Conservation (phyloP, 768 basidiomycete species). For the Dentipellis sp. region DNA sequence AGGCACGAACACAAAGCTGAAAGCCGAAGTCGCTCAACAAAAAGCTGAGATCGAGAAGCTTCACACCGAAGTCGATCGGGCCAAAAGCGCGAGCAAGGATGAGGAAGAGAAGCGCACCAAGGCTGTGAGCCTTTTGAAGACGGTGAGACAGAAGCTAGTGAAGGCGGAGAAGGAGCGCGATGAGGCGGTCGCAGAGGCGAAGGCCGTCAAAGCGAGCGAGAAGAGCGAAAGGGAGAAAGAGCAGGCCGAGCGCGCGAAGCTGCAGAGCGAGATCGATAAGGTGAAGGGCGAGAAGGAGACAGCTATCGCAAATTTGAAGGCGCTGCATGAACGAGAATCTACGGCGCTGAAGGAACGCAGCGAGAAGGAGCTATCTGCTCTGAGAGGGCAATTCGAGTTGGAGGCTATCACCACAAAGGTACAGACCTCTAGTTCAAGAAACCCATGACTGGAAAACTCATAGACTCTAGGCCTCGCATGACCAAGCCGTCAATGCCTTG, state of each 20-base stretch:
- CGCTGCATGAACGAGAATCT: slow-evolving; percentile 69
- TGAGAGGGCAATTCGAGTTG: slow-evolving; percentile 67
- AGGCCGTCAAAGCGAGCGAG: slow-evolving; percentile 41
- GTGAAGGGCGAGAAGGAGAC: slow-evolving; percentile 56
- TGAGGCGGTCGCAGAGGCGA: slow-evolving; percentile 55
- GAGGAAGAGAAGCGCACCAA: slow-evolving; percentile 98
- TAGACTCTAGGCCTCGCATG: slow-evolving; percentile 46
- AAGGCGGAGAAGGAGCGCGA: slow-evolving; percentile 94
- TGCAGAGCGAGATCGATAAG: slow-evolving; percentile 58
- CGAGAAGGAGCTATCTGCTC: slow-evolving; percentile 62
- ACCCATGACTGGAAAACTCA: too few relatives aligned
- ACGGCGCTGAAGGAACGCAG: slow-evolving; percentile 47
- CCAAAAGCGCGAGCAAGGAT: slow-evolving; percentile 64
- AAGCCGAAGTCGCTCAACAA: slow-evolving; percentile 40
- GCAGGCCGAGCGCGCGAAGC: slow-evolving; percentile 32
- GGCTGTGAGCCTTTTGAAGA: slow-evolving; percentile 86
- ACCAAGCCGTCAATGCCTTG: slow-evolving; percentile 56
- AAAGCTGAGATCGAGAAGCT: slow-evolving; percentile 49
- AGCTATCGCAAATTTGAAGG: slow-evolving; percentile 45
- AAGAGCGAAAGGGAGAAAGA: slow-evolving; percentile 47
- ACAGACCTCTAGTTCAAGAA: slow-evolving; percentile 2
- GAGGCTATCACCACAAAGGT: slow-evolving; percentile 74
- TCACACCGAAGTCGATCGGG: slow-evolving; percentile 52
- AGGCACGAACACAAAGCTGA: slow-evolving; percentile 33
- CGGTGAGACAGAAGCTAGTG: slow-evolving; percentile 93